Base-by-base conservation (phyloP, 2,329 filamentous ascomycete species). In the Exophiala dermatitidis region DNA sequence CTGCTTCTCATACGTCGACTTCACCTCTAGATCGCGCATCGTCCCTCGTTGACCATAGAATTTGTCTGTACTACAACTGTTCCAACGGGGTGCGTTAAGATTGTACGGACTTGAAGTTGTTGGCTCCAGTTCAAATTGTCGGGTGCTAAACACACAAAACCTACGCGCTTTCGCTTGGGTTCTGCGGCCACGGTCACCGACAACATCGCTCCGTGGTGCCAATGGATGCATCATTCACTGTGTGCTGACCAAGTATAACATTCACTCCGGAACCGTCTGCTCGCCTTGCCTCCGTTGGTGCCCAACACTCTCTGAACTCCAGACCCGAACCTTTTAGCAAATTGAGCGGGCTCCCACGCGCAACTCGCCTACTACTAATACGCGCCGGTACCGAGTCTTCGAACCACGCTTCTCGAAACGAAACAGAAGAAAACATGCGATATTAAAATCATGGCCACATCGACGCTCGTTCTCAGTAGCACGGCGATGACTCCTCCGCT, bases 401-500 rank as follows among this genome's bases (percentile, higher is more conserved):
- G 19, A 19, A 19, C 19, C 19, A 19, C 19, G 19, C 19, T 31
- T 12, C 26, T 45, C n/a, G 34, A 51, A 19, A 19, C 19, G 19
- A 19, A 19, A 19, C 19, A 19, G 19, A 19, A 19, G 19, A 19
- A 19, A 19, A 46, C 36, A 55, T 55, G 53, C 41, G 46, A 19
- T 19, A 19, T 19, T 19, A 19, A 19, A 19, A 19, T 33, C 28
- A 58, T 55, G 52, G 52, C 56, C 10, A 51, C 52, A 28, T 46
- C 54, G 32, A 44, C 50, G 19, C 6, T 50, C 29, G 33, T 58
- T 26, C 47, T 56, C 34, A 48, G 31, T 38, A 52, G 47, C 47
- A 49, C 19, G 37, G 41, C 42, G 31, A 59, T 59, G 56, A 26
- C 45, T 47, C 40, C 54, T 41, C 26, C 51, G 38, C 53, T 41